Base-by-base conservation (phyloP, 1,284 basidiomycete genomes). In the Erythrobasidium hasegawianum region DNA sequence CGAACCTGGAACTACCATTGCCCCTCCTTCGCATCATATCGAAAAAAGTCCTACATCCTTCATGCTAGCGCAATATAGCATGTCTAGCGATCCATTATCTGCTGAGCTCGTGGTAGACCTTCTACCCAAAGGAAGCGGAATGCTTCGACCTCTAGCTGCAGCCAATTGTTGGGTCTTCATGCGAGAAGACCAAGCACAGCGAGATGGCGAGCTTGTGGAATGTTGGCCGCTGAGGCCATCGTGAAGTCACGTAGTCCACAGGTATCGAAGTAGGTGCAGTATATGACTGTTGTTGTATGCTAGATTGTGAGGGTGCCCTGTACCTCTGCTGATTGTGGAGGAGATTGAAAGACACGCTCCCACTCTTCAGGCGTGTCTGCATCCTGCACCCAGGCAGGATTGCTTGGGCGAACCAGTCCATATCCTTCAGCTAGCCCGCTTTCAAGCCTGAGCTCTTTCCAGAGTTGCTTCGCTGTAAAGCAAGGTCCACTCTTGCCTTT, bases 351-450 rank as follows among this genome's bases (percentile, higher is more conserved):
- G 20, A 60, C 22, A 18, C 8, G 13, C 49, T 50, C 16, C 59
- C 59, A 60, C 49, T 60, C 59, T 33, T 60, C 59, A 20, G 59
- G 59, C 18, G 59, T 60, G 49, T 60, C 59, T 22, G 59, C 24
- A 26, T 60, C 59, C 20, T 18, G 18, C 14, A 60, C 59, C 59
- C 59, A 60, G 5, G 38, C 27, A 29, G 16, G 24, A 20, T 53
- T 38, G 10, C 13, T 53, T 7, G 59, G 59, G n/a, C 59, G 26
- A 7, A 60, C 59, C 49, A 60, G 33, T 3, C 59, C 49, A 20
- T 39, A 14, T 18, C 49, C 59, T 22, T 60, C 59, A 13, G 14
- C 20, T 16, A 60, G 11, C 5, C 59, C 59, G 14, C 20, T 26
- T 20, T 39, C 27, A 20, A 47, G 40, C 9, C 13, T 24, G n/a